A percentile compares a stretch with the other conserved stretches of the same genome.
phyloP scores from a whole-genome alignment of 331 rosid species.

The Prunus yedoensis region DNA sequence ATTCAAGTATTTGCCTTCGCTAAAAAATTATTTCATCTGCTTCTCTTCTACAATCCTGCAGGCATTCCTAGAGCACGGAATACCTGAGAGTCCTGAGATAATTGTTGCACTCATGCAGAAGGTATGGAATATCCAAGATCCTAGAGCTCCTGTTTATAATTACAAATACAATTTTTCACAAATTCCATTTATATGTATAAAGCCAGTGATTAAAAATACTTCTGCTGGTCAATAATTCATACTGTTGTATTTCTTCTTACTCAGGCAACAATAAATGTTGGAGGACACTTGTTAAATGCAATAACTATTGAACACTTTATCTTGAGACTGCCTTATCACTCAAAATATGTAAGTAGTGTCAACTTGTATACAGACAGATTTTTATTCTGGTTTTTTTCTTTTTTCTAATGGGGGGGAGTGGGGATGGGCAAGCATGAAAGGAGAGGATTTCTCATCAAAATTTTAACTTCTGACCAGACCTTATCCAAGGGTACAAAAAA shows the following conservation, averaged over 20 bases:
- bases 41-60: slow-evolving; percentile 44
- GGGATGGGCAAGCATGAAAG: not conserved
- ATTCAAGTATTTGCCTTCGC: not conserved
- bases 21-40: slow-evolving; percentile 18
- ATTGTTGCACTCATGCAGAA: slow-evolving; percentile 85
- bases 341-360: slow-evolving; percentile 73
- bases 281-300: slow-evolving; percentile 87
- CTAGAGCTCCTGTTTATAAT: slow-evolving; percentile 32
- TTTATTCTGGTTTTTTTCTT: not conserved
- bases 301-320: slow-evolving; percentile 93
- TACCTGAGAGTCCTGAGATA: slow-evolving; percentile 94
- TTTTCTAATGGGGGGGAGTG: too few species aligned
- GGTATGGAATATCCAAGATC: slow-evolving; percentile 53
- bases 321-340: slow-evolving; percentile 91
- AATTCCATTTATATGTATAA: not conserved
- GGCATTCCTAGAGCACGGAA: slow-evolving; percentile 86
- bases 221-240: slow-evolving; percentile 15
- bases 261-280: slow-evolving; percentile 89
- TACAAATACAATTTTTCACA: not conserved
- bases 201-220: not conserved
- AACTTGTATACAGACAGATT: not conserved
- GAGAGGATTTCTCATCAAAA: slow-evolving; percentile 12
- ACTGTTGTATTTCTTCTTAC: slow-evolving; percentile 19
- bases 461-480: slow-evolving; percentile 47
- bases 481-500: slow-evolving; percentile 71